Evolutionary conservation across 75 land plant genomes (phyloP).

Genomic region (Selaginella moellendorffii): DNA sequence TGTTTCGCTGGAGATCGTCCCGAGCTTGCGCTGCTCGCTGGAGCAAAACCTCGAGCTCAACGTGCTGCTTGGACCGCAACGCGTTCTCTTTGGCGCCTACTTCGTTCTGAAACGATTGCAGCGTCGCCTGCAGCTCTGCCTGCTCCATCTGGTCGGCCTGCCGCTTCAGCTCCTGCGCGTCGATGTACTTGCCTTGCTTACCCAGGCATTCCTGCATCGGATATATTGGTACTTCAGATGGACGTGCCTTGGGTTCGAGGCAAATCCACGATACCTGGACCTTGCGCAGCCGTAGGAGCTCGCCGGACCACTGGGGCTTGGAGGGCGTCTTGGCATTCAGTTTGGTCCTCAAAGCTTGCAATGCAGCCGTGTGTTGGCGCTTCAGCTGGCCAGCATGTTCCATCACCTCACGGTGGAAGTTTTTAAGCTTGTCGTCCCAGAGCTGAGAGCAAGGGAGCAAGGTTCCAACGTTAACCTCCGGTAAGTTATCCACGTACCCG

Average conservation of each 20-base stretch:
- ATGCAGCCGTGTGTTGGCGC: conserved; percentile 18
- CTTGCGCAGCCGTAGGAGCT: conserved; percentile 21
- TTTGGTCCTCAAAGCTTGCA: conserved; percentile 23
- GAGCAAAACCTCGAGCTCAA: conserved; percentile 26
- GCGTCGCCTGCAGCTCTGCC: conserved; percentile 25
- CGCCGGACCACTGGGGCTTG: conserved; percentile 29
- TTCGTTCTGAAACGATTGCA: conserved; percentile 23
- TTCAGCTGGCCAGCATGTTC: conserved; percentile 26
- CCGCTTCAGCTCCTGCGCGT: conserved; percentile 26
- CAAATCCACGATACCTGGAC: conserved; percentile 17
- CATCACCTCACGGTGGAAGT: conserved; percentile 23
- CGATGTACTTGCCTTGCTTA: conserved; percentile 31
- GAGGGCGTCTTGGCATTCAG: conserved; percentile 19
- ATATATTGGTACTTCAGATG: no score
- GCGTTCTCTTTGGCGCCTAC: conserved; percentile 23
- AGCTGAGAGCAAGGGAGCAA: conserved; percentile 14
- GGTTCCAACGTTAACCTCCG: no score
- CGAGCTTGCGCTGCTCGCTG: conserved; percentile 34
- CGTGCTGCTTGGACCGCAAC: conserved; percentile 25
- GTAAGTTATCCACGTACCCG: conserved; percentile 18
- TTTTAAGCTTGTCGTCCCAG: conserved; percentile 27
- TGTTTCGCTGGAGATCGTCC: conserved; percentile 29
- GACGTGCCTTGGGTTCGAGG: neutral
- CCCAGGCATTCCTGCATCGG: conserved; percentile 18
- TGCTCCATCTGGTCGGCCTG: conserved; percentile 29